Base-by-base conservation (phyloP, 352 stramenopile genomes). In the Phytophthora fragariaefolia region DNA sequence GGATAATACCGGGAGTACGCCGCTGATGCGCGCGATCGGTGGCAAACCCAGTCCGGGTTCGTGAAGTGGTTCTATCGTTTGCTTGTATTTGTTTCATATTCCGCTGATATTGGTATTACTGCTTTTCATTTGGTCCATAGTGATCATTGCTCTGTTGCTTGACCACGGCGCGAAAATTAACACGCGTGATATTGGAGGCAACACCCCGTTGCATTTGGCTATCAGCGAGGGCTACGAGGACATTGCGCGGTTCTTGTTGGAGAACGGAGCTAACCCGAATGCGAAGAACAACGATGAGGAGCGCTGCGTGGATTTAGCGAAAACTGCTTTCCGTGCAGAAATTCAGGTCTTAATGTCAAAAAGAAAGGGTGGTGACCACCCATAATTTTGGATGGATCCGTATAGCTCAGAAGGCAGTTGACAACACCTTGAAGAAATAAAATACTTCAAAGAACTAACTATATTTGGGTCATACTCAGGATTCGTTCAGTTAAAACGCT, bases 131-230 rank as follows among this genome's bases (percentile, higher is more conserved):
- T 15, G 3, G 4, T 52, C 40, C 46, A n/a, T 28, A 86, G 84
- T 83, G 18, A 73, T 93, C 15, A 75, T 93, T 46, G 61, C 70
- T 0, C 63, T 90, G 28, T 66, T 93, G n/a, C 62, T 91, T 26
- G 82, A 93, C 38, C 79, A 82, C 52, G 81, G 78, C 13, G 85
- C 85, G 6, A 79, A 78, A 26, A 71, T 93, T 7, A 80, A 73
- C 48, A 83, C 74, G 17, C 71, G 74, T 24, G 82, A 93, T 51
- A 76, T 86, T 40, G 59, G 32, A 86, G 85, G 85, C 43, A 93
- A 93, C 61, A 87, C 85, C 17, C 73, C 85, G 12, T 64, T 93
- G 38, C 85, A 93, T 24, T 74, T 93, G 40, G 85, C 85, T 22
- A 73, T 93, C 28, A 65, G 71, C 6, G 85, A 93, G 63, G 82